Base-by-base conservation (phyloP, 768 basidiomycete species). In the Naganishia vaughanmartiniae region DNA sequence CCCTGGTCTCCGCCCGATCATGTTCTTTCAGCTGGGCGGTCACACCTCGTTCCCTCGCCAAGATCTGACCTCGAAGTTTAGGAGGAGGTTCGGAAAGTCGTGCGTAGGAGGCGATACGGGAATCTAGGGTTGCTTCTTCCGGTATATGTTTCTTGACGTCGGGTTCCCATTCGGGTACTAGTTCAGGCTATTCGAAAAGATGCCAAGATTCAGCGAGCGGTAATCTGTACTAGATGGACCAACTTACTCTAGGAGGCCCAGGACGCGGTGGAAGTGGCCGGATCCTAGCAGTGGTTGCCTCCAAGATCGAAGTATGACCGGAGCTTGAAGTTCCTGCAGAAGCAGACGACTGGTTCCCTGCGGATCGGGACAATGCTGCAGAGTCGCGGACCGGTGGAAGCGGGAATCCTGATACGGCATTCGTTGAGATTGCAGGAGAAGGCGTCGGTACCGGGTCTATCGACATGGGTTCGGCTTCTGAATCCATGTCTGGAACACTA, bases 121-220 rank as follows among this genome's bases (percentile, higher is more conserved):
- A 66, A 34, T 71, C 70, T 39, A 71, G 65, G 14, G 70, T 71
- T 11, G 66, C 55, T 30, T 65, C 54, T 12, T 65, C 65, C 4
- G 70, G 70, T 24, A 71, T 71, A 33, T 71, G 70, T 42, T 65
- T 39, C 42, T 71, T 71, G 54, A 65, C 65, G 31, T 71, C 70
- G 5, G 70, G 70, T 42, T 71, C 70, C 70, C 70, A 71, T 5
- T 54, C 70, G 0, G 70, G 70, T 24, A 71, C 48, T 33, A 66
- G 60, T 45, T 71, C 60, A n/a, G 65, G 69, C 60, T 70, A 24
- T 28, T 17, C 2, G 21, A 30, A 9, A 1, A 19, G 30, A 17
- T 5, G 17, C 26, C 26, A n/a, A 15, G 7, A 1, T 42, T 48
- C 21, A 39, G 15, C 24, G 12, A n/a, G 28, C 4, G n/a, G 45